These are phyloP conservation scores for Verticillium klebahnii DNA, from an alignment of 2,329 filamentous ascomycete genomes.

Conservation along the genomic window DNA sequence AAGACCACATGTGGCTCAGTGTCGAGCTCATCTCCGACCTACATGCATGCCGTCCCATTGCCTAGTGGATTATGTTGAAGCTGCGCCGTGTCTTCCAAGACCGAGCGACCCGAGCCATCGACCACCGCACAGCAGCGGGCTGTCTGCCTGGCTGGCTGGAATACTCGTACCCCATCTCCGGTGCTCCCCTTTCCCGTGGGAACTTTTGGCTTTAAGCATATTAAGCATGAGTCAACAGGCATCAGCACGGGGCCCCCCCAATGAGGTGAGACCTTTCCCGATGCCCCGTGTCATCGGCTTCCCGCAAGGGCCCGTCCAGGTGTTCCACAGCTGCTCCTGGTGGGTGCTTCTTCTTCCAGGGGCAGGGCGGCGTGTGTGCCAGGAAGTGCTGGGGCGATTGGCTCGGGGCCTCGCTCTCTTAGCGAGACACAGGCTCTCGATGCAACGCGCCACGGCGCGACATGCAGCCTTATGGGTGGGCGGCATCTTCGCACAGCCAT, in stretches of 20 bases:
- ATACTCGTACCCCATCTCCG: neutral
- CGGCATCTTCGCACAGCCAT: neutral
- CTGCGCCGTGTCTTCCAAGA: neutral
- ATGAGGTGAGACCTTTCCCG: neutral
- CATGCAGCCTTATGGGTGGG: neutral
- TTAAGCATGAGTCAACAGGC: neutral
- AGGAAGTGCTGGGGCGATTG: neutral
- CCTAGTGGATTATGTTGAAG: neutral
- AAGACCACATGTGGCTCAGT: neutral
- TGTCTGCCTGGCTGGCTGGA: neutral
- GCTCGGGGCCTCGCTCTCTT: neutral
- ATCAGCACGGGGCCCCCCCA: neutral
- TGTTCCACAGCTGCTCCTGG: neutral
- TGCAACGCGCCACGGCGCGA: neutral
- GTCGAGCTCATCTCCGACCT: neutral
- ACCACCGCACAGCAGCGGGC: neutral
- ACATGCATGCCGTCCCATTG: neutral
- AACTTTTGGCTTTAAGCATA: neutral
- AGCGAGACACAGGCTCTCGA: neutral
- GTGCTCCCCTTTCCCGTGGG: neutral
- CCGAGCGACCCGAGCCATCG: neutral
- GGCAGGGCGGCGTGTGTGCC: neutral
- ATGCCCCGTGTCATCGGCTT: neutral
- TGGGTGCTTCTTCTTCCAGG: neutral
- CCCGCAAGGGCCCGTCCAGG: neutral